Conservation (phyloP, 495 filamentous ascomycete species). For the Daldinia grandis region DNA sequence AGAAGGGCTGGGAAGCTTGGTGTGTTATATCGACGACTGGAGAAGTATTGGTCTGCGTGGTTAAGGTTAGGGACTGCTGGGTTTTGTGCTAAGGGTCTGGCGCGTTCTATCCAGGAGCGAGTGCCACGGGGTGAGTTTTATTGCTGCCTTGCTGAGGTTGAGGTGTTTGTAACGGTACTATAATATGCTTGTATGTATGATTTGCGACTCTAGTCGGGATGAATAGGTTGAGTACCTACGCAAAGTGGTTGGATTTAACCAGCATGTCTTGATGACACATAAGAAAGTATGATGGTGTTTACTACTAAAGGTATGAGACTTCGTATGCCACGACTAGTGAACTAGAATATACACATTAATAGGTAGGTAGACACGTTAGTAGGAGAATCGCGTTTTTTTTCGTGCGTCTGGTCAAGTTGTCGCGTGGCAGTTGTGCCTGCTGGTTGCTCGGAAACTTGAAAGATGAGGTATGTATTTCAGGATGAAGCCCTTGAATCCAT, state of each 20-base stretch:
- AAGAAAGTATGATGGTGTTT: background rate
- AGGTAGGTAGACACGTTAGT: no score
- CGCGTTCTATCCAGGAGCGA: no score
- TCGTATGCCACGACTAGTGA: no score
- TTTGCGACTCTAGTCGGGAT: background rate
- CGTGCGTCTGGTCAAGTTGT: no score
- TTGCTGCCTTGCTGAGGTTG: background rate
- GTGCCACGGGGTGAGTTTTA: background rate
- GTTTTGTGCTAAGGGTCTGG: no score
- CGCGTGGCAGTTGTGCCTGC: no score
- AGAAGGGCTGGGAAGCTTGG: no score
- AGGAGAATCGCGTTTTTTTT: no score
- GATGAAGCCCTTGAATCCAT: background rate
- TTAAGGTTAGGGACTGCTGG: no score
- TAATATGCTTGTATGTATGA: background rate
- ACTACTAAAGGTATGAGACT: background rate
- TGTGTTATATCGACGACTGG: no score
- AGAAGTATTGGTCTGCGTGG: no score
- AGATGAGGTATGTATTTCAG: background rate
- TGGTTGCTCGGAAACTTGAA: background rate
- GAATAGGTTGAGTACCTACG: background rate
- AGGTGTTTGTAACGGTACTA: background rate
- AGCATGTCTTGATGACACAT: background rate
- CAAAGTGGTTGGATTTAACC: background rate
- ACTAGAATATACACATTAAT: no score